A percentile compares a stretch with the other conserved stretches of the same genome.
Conservation (phyloP, 1,139 yeast species). For the Blastobotrys apis region DNA sequence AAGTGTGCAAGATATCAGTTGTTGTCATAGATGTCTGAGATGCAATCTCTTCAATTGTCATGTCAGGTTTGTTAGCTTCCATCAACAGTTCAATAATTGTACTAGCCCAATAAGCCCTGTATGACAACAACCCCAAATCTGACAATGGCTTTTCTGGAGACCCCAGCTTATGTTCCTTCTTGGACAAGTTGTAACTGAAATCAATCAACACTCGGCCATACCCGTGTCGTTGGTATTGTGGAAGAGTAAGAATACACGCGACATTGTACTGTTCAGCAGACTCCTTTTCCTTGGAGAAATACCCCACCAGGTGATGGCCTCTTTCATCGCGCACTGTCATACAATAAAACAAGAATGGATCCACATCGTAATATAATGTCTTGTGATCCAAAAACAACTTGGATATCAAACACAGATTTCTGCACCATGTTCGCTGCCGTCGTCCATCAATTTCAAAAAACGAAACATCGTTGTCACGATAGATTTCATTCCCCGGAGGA, state of each 20-base stretch:
- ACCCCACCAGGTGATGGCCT: constrained; percentile 95
- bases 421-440: constrained; percentile 93
- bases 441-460: constrained; percentile 97
- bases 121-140: constrained; percentile 86
- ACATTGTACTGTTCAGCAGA: constrained; percentile 59
- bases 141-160: constrained; percentile 97
- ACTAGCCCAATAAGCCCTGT: constrained; percentile 97
- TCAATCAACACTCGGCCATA: constrained; percentile 88
- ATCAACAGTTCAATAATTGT: constrained; percentile 70
- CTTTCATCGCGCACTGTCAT: constrained; percentile 85
- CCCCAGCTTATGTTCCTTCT: constrained; percentile 83
- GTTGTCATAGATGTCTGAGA: constrained; percentile 90
- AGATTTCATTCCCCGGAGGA: constrained; percentile 98
- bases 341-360: constrained; percentile 90
- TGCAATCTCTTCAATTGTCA: constrained; percentile 90
- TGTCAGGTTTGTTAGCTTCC: constrained; percentile 58
- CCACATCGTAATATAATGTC: constrained; percentile 93
- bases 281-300: constrained; percentile 90
- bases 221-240: constrained; percentile 94
- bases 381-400: constrained; percentile 92
- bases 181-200: constrained; percentile 85
- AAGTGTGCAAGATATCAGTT: constrained; percentile 87
- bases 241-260: constrained; percentile 92
- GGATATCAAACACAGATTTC: constrained; percentile 82
- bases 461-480: constrained; percentile 75